Evolutionary conservation across 345 rosid species (phyloP).

Genomic region (Salix suchowensis): DNA sequence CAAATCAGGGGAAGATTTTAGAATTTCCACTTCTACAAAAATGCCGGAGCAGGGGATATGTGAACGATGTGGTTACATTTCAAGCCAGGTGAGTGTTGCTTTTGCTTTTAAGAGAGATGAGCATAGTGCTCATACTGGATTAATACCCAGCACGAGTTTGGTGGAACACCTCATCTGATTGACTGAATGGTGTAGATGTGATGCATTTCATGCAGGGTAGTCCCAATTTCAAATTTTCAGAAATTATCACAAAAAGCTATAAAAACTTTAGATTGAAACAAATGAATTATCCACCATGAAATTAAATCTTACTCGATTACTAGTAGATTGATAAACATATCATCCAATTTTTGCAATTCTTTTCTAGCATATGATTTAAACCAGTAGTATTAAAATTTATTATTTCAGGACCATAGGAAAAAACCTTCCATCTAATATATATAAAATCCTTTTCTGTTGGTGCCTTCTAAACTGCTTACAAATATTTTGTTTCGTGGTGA

Average conservation of each 20-base stretch:
- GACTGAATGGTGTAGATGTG: background rate
- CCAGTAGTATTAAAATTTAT: no score
- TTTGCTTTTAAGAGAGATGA: background rate
- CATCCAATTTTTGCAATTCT: no score
- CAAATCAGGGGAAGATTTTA: conserved; percentile 81
- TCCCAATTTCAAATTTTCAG: background rate
- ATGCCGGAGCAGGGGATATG: conserved; percentile 98
- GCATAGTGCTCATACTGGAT: background rate
- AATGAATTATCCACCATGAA: no score
- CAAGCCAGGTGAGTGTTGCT: conserved; percentile 72
- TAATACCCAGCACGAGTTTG: background rate
- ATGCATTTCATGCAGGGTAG: background rate
- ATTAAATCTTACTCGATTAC: no score
- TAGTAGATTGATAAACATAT: no score
- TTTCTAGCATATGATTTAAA: no score
- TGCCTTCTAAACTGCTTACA: background rate
- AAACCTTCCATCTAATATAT: background rate
- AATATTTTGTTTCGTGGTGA: background rate
- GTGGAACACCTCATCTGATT: background rate
- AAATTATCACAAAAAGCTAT: no score
- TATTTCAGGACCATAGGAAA: background rate
- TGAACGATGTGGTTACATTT: conserved; percentile 86
- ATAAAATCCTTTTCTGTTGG: background rate
- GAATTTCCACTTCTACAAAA: conserved; percentile 72
- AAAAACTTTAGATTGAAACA: no score